These are phyloP conservation scores for Filosporella fistucella DNA, from an alignment of 495 filamentous ascomycete genomes.

Conservation along the genomic window DNA sequence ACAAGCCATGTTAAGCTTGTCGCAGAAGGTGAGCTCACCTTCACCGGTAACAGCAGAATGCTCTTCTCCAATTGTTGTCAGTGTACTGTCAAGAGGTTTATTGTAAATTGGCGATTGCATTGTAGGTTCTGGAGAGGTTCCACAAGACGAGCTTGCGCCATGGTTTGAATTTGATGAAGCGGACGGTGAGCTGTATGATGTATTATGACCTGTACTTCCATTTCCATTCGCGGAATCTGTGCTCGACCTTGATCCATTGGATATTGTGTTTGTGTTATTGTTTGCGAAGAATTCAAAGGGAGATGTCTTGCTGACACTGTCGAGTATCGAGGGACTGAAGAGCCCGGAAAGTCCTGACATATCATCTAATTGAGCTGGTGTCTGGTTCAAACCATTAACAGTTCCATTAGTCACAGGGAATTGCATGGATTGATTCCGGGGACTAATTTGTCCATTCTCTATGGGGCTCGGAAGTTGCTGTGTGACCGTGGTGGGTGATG, in stretches of 20 bases:
- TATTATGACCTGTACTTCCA: conserved; percentile 30
- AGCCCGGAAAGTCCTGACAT: conserved; percentile 32
- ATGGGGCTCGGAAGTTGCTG: conserved; percentile 12
- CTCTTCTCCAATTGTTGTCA: conserved; percentile 54
- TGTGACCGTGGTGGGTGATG: conserved; percentile 10
- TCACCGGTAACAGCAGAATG: conserved; percentile 27
- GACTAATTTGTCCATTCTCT: conserved; percentile 16
- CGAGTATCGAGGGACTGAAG: conserved; percentile 41
- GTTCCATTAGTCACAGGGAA: conserved; percentile 9
- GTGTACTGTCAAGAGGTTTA: conserved; percentile 56
- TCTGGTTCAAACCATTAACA: conserved; percentile 6
- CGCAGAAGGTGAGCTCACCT: conserved; percentile 52
- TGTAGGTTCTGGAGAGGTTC: conserved; percentile 52
- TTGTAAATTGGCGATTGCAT: conserved; percentile 50
- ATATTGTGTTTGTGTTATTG: not conserved
- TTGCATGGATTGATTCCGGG: conserved; percentile 18
- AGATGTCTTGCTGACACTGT: conserved; percentile 30
- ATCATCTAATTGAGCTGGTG: conserved; percentile 18
- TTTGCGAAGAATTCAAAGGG: conserved; percentile 26
- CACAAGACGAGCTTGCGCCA: conserved; percentile 72
- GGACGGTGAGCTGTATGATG: conserved; percentile 50
- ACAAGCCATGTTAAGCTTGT: conserved; percentile 67
- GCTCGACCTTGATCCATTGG: conserved; percentile 43
- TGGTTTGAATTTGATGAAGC: conserved; percentile 54
- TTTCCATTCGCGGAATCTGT: conserved; percentile 51